These are phyloP conservation scores for Lizonia empirigonia DNA, from an alignment of 2,329 filamentous ascomycete genomes.

Conservation along the genomic window DNA sequence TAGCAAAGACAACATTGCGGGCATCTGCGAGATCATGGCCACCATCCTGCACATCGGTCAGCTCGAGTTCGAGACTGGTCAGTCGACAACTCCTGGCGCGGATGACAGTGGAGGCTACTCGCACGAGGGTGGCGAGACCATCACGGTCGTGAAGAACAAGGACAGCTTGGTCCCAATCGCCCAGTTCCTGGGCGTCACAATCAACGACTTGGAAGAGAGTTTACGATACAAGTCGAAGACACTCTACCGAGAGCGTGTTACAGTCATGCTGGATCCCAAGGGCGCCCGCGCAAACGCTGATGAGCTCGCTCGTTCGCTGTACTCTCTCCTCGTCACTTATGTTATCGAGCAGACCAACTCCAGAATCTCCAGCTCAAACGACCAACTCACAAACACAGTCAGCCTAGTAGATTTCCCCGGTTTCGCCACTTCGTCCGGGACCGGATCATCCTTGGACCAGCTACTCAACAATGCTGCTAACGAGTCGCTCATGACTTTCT, in stretches of 20 bases:
- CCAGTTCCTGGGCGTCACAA: slow-evolving; percentile 88
- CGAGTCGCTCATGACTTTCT: slow-evolving; percentile 90
- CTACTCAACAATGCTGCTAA: slow-evolving; percentile 92
- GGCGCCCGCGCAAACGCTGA: slow-evolving; percentile 92
- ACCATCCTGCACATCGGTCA: slow-evolving; percentile 97
- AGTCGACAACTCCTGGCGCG: slow-evolving; percentile 75
- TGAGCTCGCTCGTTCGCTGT: slow-evolving; percentile 89
- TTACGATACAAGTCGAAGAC: slow-evolving; percentile 97
- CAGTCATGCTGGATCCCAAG: slow-evolving; percentile 92
- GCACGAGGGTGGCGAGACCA: slow-evolving; percentile 84
- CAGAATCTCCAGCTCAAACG: slow-evolving; percentile 82
- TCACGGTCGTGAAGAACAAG: slow-evolving; percentile 91
- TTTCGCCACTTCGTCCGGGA: slow-evolving; percentile 83
- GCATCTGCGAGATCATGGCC: slow-evolving; percentile 93
- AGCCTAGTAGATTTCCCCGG: slow-evolving; percentile 97
- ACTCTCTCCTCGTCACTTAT: slow-evolving; percentile 91
- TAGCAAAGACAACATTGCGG: slow-evolving; percentile 88
- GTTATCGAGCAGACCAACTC: slow-evolving; percentile 94
- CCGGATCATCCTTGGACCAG: slow-evolving; percentile 86
- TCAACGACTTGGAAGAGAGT: slow-evolving; percentile 81
- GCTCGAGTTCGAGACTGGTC: slow-evolving; percentile 85
- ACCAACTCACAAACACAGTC: slow-evolving; percentile 88
- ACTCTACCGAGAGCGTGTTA: slow-evolving; percentile 94
- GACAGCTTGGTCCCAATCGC: slow-evolving; percentile 85
- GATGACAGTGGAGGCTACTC: slow-evolving; percentile 97